phyloP scores from a whole-genome alignment of 176 grass and related monocot species.

The Sorghum bicolor region DNA sequence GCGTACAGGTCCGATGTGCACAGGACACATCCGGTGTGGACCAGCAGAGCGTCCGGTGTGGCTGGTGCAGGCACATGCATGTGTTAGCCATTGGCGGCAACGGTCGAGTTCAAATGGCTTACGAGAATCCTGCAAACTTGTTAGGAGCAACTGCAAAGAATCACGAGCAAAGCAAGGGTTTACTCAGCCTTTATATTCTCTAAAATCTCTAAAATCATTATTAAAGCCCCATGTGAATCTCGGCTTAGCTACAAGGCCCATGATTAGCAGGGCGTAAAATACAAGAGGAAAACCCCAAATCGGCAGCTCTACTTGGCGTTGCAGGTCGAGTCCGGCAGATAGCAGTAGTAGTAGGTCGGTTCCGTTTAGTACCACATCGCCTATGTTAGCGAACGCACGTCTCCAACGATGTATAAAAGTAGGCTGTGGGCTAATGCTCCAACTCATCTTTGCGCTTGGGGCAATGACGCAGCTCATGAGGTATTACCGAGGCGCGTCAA shows the following conservation, averaged over 20 bases:
- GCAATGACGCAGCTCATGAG: constrained; percentile 89
- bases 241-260: background rate
- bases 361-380: background rate
- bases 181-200: background rate
- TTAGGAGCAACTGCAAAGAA: constrained; percentile 59
- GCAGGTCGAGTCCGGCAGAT: background rate
- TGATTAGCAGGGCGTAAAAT: background rate
- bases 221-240: background rate
- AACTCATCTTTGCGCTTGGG: constrained; percentile 71
- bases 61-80: too few species aligned
- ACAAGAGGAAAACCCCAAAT: background rate
- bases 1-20: too few species aligned
- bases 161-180: background rate
- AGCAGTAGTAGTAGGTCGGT: background rate
- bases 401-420: background rate
- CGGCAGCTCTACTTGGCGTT: background rate
- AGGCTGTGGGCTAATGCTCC: background rate
- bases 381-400: background rate
- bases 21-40: too few species aligned
- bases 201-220: too few species aligned
- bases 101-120: too few species aligned
- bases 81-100: too few species aligned
- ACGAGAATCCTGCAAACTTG: too few species aligned
- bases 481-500: constrained; percentile 78
- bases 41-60: too few species aligned